Base-by-base conservation (phyloP, 495 filamentous ascomycete species). In the Hypoxylon subgilvum region DNA sequence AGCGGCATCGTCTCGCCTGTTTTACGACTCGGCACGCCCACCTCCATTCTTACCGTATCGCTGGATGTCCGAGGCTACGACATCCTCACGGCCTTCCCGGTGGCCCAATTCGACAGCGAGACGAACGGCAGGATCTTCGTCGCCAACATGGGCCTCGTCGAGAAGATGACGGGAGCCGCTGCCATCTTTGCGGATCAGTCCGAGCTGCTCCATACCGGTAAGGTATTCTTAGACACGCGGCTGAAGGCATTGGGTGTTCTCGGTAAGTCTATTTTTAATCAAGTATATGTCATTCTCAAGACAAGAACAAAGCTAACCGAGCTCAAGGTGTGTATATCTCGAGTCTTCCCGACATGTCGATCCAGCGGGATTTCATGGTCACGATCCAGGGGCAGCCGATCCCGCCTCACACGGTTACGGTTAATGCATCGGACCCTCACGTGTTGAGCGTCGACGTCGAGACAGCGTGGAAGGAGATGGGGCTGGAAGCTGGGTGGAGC, bases 131-230 rank as follows among this genome's bases (percentile, higher is more conserved):
- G 55, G 21, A 73, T 76, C 3, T 64, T 63, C 51, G 58, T 90
- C 9, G 87, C 88, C 0, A 83, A 87, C n/a, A 71, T 98, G 2
- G 94, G 94, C 7, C 74, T 98, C 2, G 58, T 96, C 17, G 89
- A 82, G 12, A 96, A 96, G 69, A 95, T 97, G 87, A 91, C 91
- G 2, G 94, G 91, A 6, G 84, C 86, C 1, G 92, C 89, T 0
- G 94, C 91, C 0, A 76, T 97, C 10, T 65, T 88, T 1, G 74
- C 69, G 6, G 85, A 77, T 9, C 76, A 79, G n/a, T 79, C 84
- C 10, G 78, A 75, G 18, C 63, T 85, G 6, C 72, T 81, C 7
- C 74, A 82, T 19, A 86, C 82, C 35, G 85, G 88, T 2, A 69
- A 75, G 31, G 70, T 96, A 21, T 72, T 84, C 12, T 70, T 92